Conservation (phyloP, 192 early-diverging fungal species). For the Rhizophagus prolifer region DNA sequence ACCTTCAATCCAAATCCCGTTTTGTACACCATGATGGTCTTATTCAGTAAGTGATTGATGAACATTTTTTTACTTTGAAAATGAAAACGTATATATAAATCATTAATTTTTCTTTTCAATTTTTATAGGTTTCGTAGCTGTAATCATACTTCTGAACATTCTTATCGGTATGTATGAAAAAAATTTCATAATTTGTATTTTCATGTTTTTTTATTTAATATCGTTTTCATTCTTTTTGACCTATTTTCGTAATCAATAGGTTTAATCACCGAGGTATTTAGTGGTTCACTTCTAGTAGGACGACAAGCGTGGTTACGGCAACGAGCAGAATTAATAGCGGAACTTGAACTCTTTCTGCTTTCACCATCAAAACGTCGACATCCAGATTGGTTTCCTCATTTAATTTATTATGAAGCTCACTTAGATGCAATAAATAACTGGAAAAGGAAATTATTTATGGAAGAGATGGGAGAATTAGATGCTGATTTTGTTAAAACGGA, state of each 20-base stretch:
- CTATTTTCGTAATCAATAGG: background rate
- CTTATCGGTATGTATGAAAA: background rate
- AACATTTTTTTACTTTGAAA: background rate
- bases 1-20: background rate
- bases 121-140: background rate
- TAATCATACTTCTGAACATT: conserved; percentile 3
- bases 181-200: background rate
- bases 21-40: background rate
- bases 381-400: conserved; percentile 12
- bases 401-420: conserved; percentile 16
- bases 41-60: background rate
- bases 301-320: conserved; percentile 9
- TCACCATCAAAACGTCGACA: background rate
- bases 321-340: conserved; percentile 13
- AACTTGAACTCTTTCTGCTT: background rate
- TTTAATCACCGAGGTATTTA: conserved; percentile 16
- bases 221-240: background rate
- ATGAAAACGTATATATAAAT: background rate
- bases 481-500: background rate
- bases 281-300: background rate
- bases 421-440: background rate
- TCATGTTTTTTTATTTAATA: background rate
- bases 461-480: background rate
- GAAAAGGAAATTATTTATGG: background rate
- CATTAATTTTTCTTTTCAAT: background rate